A percentile compares a stretch with the other conserved stretches of the same genome.
Evolutionary conservation across 164 flowering plant species (phyloP).

Genomic region (Tetracentron sinense): DNA sequence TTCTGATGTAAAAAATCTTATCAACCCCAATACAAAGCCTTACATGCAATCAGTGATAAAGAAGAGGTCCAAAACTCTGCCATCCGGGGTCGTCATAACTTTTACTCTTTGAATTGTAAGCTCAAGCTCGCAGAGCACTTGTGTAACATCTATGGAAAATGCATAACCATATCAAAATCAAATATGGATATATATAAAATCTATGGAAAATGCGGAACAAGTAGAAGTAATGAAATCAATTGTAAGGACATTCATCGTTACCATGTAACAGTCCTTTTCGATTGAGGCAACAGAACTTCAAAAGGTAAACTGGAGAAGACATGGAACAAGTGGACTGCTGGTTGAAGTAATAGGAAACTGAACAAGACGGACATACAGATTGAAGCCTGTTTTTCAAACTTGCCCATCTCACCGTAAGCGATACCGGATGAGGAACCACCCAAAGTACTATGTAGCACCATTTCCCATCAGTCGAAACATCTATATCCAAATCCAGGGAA

Average conservation of each 20-base stretch:
- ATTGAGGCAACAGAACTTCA: constrained; percentile 59
- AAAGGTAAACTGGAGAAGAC: constrained; percentile 41
- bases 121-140: constrained; percentile 64
- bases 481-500: constrained; percentile 26
- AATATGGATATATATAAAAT: too few species aligned
- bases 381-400: constrained; percentile 64
- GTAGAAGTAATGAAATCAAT: too few species aligned
- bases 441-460: constrained; percentile 87
- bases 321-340: constrained; percentile 29
- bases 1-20: not conserved
- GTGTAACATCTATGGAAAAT: constrained; percentile 53
- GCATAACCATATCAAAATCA: not conserved
- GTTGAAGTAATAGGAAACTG: constrained; percentile 35
- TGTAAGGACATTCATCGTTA: constrained; percentile 18
- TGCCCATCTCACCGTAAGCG: constrained; percentile 47
- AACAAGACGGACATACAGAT: constrained; percentile 59
- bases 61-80: constrained; percentile 67
- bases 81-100: constrained; percentile 81
- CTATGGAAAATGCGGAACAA: too few species aligned
- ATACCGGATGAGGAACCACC: constrained; percentile 48
- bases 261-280: constrained; percentile 81
- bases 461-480: constrained; percentile 83
- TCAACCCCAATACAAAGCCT: constrained; percentile 16
- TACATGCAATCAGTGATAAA: constrained; percentile 63
- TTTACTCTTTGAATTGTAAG: constrained; percentile 67